phyloP scores from a whole-genome alignment of 169 alveolate genomes.

The Besnoitia besnoiti region DNA sequence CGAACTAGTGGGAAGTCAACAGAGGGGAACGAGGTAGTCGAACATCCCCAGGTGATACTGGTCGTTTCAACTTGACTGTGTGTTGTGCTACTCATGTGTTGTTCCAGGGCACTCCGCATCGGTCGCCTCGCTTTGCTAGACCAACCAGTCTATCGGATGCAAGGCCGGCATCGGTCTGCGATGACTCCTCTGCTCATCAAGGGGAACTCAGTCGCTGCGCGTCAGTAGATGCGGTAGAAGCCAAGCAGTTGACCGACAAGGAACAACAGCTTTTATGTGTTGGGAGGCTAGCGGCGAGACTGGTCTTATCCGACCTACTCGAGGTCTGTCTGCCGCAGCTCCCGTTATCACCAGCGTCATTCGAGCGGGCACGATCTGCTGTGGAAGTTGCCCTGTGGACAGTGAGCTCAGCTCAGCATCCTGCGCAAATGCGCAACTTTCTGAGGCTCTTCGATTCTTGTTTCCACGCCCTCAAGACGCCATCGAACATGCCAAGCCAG shows the following conservation, averaged over 20 bases:
- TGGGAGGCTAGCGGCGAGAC: not conserved
- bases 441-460: conserved; percentile 27
- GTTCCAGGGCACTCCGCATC: conserved; percentile 5
- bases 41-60: too few species aligned
- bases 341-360: not conserved
- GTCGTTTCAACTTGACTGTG: too few species aligned
- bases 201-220: not conserved
- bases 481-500: conserved; percentile 16
- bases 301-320: conserved; percentile 15
- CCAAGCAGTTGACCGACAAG: conserved; percentile 23
- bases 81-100: not conserved
- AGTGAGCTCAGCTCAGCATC: conserved; percentile 10
- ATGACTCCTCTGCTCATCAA: not conserved
- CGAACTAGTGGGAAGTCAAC: too few species aligned
- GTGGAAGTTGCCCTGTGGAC: not conserved
- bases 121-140: not conserved
- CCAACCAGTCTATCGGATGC: not conserved
- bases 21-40: too few species aligned
- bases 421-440: not conserved
- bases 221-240: not conserved
- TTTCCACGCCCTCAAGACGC: not conserved
- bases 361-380: not conserved
- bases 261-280: conserved; percentile 29
- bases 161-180: not conserved
- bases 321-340: conserved; percentile 44